These are phyloP conservation scores for Raddia guianensis DNA, from an alignment of 176 grass and related monocot genomes.

Conservation along the genomic window DNA sequence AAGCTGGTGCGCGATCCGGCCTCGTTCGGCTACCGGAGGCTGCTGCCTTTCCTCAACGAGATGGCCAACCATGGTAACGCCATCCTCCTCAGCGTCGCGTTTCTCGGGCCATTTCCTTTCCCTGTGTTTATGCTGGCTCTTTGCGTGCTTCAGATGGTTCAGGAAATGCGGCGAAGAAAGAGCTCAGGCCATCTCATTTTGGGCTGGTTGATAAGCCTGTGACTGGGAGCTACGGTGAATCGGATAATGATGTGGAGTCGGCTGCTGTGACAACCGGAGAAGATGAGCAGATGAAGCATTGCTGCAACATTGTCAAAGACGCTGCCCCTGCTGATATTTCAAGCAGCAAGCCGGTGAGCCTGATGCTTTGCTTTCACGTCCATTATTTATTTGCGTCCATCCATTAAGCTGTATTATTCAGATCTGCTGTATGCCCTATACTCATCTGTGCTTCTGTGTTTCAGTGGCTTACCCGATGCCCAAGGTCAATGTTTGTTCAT, in stretches of 20 bases:
- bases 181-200: not conserved
- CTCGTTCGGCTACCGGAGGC: slow-evolving; percentile 57
- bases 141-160: slow-evolving; percentile 4
- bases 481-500: slow-evolving; percentile 59
- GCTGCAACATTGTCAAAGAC: not conserved
- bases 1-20: slow-evolving; percentile 46
- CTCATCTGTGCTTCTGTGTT: slow-evolving; percentile 29
- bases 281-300: slow-evolving; percentile 33
- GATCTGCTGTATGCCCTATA: not conserved
- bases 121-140: not conserved
- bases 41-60: slow-evolving; percentile 55
- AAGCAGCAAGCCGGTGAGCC: slow-evolving; percentile 42
- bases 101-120: slow-evolving; percentile 3
- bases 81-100: not conserved
- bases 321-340: not conserved
- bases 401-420: not conserved
- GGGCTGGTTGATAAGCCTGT: not conserved
- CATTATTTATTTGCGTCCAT: not conserved
- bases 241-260: not conserved
- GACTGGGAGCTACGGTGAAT: not conserved
- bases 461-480: slow-evolving; percentile 52
- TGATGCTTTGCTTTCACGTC: not conserved
- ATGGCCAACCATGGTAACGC: slow-evolving; percentile 47
- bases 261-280: not conserved
- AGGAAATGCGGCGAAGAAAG: not conserved